Conservation (phyloP, 2,329 filamentous ascomycete species). For the Phaeosphaeria sp. region DNA sequence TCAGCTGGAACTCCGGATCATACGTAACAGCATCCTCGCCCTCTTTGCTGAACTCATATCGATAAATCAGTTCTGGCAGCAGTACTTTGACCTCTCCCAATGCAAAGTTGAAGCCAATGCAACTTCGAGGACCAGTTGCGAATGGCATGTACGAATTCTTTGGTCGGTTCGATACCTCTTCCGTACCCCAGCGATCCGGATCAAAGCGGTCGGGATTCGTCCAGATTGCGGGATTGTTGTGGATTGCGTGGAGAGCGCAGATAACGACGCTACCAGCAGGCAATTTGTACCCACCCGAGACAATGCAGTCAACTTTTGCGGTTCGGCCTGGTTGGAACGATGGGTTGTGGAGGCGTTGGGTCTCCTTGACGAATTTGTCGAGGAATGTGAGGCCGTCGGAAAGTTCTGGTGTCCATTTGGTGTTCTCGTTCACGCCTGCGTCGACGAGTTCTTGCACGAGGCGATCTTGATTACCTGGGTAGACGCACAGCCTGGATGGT, state of each 20-base stretch:
- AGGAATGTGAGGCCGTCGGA: conserved; percentile 26
- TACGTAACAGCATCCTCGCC: conserved; percentile 13
- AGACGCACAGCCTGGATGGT: conserved; percentile 14
- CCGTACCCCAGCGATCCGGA: conserved; percentile 66
- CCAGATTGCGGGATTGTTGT: conserved; percentile 64
- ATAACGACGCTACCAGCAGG: conserved; percentile 62
- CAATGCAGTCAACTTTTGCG: conserved; percentile 61
- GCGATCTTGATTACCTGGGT: conserved; percentile 25
- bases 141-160: conserved; percentile 22
- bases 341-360: conserved; percentile 27
- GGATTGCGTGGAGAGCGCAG: conserved; percentile 54
- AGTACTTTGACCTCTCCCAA: conserved; percentile 16
- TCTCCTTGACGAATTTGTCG: conserved; percentile 32
- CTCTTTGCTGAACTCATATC: conserved; percentile 18
- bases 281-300: conserved; percentile 66
- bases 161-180: conserved; percentile 47
- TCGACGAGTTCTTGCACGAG: conserved; percentile 30
- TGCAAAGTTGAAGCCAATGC: conserved; percentile 22
- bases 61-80: conserved; percentile 12
- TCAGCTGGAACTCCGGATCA: conserved; percentile 20
- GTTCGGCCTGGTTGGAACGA: conserved; percentile 59
- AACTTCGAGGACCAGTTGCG: conserved; percentile 14
- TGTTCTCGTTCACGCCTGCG: conserved; percentile 21
- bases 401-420: conserved; percentile 24
- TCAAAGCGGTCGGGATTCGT: conserved; percentile 65